Base-by-base conservation (phyloP, 257 asterid genomes). In the Vinca minor region DNA sequence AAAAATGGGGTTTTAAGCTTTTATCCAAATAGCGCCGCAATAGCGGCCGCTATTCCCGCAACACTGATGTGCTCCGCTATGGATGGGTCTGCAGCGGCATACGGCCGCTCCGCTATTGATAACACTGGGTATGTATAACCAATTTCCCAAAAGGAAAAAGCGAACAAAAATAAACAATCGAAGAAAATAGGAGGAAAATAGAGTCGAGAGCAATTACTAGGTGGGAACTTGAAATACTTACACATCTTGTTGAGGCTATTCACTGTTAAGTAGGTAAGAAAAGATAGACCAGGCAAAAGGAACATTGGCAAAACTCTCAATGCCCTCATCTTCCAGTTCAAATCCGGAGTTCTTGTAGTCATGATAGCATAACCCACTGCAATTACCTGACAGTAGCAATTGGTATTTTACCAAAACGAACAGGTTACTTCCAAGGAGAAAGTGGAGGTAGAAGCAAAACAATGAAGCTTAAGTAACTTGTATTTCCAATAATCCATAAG, bases 291-390 rank as follows among this genome's bases (percentile, higher is more conserved):
- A 59, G 97, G 98, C 62, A 89, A 77, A 69, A 87, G 79, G 81
- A 93, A 89, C 89, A 87, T 87, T 25, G 98, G 98, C 71, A 84
- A 77, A 59, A 93, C 94, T 10, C 85, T 84, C 78, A 83, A 56
- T 64, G 97, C 94, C 77, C 96, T 87, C 82, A 83, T 77, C 79
- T 84, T 85, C 97, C 94, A 93, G 74, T 87, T 74, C 88, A 89
- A 75, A 69, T 81, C 71, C 59, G 79, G 62, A 6, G 90, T 76
- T 78, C 95, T 85, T 32, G 95, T 87, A 69, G 90, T 93, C 83
- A 84, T 76, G 71, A 87, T 77, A 34, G 97, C 96, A 76, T 83
- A 87, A 67, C 76, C 83, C 71, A 93, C 92, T 42, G 98, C 97
- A 75, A 87, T 77, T 72, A 74, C 83, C 97, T 93, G 87, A 68